Percentiles rank a stretch among this genome's conserved stretches.
phyloP scores from a whole-genome alignment of 2,329 filamentous ascomycete genomes.

The Fusarium circinatum region DNA sequence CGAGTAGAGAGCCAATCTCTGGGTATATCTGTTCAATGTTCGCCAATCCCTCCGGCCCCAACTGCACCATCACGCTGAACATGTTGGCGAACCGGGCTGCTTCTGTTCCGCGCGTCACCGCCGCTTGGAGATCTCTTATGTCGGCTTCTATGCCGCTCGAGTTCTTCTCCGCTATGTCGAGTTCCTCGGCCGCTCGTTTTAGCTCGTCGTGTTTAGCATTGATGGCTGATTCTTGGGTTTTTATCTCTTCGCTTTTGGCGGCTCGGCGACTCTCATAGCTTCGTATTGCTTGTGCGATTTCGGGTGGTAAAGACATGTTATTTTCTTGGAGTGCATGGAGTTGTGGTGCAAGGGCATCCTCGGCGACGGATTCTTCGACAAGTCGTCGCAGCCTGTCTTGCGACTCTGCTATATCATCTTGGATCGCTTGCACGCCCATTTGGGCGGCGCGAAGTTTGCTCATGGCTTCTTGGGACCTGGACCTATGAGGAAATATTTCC shows the following conservation, averaged over 20 bases:
- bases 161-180: conserved; percentile 34
- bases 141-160: conserved; percentile 35
- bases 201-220: conserved; percentile 33
- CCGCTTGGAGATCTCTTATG: conserved; percentile 39
- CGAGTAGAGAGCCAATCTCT: conserved; percentile 43
- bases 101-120: conserved; percentile 38
- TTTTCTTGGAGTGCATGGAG: conserved; percentile 44
- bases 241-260: conserved; percentile 43
- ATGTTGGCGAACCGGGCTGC: conserved; percentile 40
- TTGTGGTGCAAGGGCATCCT: conserved; percentile 41
- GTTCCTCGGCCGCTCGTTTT: conserved; percentile 27
- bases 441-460: conserved; percentile 36
- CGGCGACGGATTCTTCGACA: conserved; percentile 39
- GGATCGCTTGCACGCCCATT: conserved; percentile 30
- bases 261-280: conserved; percentile 40
- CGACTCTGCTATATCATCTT: conserved; percentile 35
- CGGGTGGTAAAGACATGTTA: conserved; percentile 41
- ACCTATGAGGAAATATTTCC: conserved; percentile 44
- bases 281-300: conserved; percentile 43
- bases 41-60: conserved; percentile 41
- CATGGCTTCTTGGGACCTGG: conserved; percentile 40
- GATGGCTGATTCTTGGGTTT: conserved; percentile 38
- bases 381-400: conserved; percentile 33
- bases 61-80: conserved; percentile 43
- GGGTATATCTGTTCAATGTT: conserved; percentile 46